phyloP scores from a whole-genome alignment of 2,329 filamentous ascomycete species.

The Sporothrix dimorphospora region DNA sequence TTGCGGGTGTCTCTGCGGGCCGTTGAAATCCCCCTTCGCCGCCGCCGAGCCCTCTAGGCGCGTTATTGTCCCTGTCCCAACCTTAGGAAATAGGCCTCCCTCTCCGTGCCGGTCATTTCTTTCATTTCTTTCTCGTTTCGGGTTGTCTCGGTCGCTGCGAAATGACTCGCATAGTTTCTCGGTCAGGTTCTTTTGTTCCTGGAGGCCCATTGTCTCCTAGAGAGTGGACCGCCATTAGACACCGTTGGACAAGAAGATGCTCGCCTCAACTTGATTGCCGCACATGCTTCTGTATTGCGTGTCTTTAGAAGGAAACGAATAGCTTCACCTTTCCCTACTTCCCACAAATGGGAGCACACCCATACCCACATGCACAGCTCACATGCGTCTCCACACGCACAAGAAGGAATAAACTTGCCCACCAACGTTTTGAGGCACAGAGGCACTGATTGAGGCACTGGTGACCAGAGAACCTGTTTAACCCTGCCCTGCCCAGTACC shows the following conservation, averaged over 20 bases:
- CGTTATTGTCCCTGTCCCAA: neutral
- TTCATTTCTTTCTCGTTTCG: conserved; percentile 4
- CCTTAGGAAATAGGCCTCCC: neutral
- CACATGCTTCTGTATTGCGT: neutral
- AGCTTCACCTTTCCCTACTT: neutral
- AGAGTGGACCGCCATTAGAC: neutral
- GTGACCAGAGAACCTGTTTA: neutral
- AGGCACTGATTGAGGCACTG: neutral
- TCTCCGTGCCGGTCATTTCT: neutral
- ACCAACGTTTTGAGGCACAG: neutral
- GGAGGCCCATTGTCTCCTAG: neutral
- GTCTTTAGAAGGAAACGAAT: neutral
- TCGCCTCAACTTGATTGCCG: neutral
- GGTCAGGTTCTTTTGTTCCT: neutral
- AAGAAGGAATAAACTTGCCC: neutral
- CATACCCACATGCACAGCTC: neutral
- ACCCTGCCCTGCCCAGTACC: neutral
- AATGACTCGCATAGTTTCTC: neutral
- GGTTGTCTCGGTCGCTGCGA: conserved; percentile 22
- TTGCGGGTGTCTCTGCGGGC: neutral
- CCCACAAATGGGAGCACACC: neutral
- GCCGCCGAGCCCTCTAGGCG: neutral
- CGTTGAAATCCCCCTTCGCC: neutral
- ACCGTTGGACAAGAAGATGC: neutral
- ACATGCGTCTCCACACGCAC: neutral